Evolutionary conservation across 2,329 filamentous ascomycete species (phyloP), one percentile per base, ranked within the genome.

Genomic region (Aspergillus candidus): DNA sequence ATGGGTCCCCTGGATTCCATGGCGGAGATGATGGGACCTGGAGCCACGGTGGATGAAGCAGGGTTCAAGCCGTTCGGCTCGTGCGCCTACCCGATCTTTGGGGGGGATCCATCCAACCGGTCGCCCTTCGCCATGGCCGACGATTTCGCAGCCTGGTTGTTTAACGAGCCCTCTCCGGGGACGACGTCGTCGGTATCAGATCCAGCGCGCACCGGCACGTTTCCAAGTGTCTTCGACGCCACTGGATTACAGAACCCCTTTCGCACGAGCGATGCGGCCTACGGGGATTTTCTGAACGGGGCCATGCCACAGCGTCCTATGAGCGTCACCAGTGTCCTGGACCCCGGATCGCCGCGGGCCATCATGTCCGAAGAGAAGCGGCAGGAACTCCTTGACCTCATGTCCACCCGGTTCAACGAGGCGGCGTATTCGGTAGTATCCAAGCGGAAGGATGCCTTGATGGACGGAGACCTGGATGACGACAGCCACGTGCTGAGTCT

Each of bases 121-220:
- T 94, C 89, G 3, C 89, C 91, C 0, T 91, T 91, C 60, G 83
- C 85, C 7, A 86, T 94, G 71, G 84, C 87, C 0, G 88, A 94
- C 60, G 88, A 94, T 59, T 93, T 93, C 58, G 83, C 90, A 52
- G 83, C 84, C 4, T 94, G 86, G 74, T 67, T 94, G 18, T 94
- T 94, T 67, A 90, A 86, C 60, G 82, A 82, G 31, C 76, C 77
- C 13, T 71, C 77, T 12, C 71, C 78, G 27, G 74, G 77, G 18
- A 71, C 22, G 6, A 27, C 68, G 11, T 77, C 78, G 3, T 68
- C 73, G 6, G 70, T 79, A 54, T 72, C 70, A 13, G 77, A 76
- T 44, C 57, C 61, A 6, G 49, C 64, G 11, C 49, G 61, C 32
- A 53, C 68, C 17, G 61, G 68, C 30, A 69, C 72, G 59, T 62